Evolutionary conservation across 805 yeast genomes (phyloP), one percentile per base, ranked within the genome.

Genomic region (Zygosaccharomyces pseudorouxii): DNA sequence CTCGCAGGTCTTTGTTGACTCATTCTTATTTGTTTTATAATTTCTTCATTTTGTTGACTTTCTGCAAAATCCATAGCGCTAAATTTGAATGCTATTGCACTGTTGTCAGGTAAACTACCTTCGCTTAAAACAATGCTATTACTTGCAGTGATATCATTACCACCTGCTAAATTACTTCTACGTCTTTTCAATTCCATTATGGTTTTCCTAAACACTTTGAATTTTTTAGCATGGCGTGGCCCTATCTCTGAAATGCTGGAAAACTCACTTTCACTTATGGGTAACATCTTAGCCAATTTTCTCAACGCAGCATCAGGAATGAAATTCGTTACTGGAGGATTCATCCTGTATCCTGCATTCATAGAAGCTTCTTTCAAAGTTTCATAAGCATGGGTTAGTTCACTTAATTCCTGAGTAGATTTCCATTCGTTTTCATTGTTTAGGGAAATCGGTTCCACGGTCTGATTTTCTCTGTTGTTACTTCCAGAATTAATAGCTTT

Each of bases 221-320:
- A 65, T 31, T 57, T 56, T 12, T 53, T 56, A 7, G 54, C 48
- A 20, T 59, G 61, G 9, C 31, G 49, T 12, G 52, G 56, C 7
- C 50, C 53, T 9, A 55, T 51, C 11, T 50, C 60, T 11, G 56
- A 55, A 5, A 65, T 33, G 4, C 49, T 50, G 4, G 50, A 30
- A 47, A 62, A 64, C 31, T 61, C 66, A 2, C 52, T 58, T 19
- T 56, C 59, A 3, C 59, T 50, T 5, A 49, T 47, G 2, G 70
- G 70, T 12, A 65, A 41, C 10, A 48, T 38, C 14, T 52, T 53
- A 1, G 68, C 66, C 3, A 62, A 47, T 39, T 57, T 59, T 46
- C 51, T 58, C 10, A 65, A 38, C 2, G 60, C 38, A 8, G 43
- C 39, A 46, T 64, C 68, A 0, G 68, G 57, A 3, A 65, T 38